Evolutionary conservation across 148 eudicot genomes (phyloP).

Genomic region (Drosera capensis): DNA sequence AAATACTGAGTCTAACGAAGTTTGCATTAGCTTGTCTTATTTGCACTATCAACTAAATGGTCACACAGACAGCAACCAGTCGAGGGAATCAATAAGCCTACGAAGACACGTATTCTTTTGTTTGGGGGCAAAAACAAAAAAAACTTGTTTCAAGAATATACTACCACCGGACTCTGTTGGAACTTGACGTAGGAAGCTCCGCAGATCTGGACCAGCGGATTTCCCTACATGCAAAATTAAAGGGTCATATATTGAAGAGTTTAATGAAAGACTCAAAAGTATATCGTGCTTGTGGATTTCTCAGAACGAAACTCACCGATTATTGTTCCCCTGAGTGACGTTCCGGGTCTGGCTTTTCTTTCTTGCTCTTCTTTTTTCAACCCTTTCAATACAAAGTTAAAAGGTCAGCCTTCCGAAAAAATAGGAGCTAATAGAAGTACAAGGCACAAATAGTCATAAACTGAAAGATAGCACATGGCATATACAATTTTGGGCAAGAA

Average conservation of each 20-base stretch:
- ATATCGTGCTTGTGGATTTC: conserved; percentile 7
- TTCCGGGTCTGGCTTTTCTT: conserved; percentile 40
- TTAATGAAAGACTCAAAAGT: conserved; percentile 3
- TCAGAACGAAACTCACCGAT: conserved; percentile 25
- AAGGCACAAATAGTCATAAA: background rate
- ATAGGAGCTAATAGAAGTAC: background rate
- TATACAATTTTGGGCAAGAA: background rate
- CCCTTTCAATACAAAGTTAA: conserved; percentile 19
- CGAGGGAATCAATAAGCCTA: background rate
- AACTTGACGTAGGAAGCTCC: conserved; percentile 66
- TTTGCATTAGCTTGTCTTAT: too few relatives aligned
- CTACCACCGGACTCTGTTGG: conserved; percentile 54
- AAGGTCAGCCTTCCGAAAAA: background rate
- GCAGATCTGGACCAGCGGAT: conserved; percentile 67
- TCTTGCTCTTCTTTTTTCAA: conserved; percentile 90
- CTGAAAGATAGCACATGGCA: too few relatives aligned
- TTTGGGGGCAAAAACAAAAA: background rate
- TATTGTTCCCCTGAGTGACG: conserved; percentile 13
- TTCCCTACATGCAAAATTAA: conserved; percentile 29
- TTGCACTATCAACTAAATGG: too few relatives aligned
- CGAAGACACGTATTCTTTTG: background rate
- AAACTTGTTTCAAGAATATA: too few relatives aligned
- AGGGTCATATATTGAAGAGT: conserved; percentile 3
- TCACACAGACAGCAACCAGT: too few relatives aligned
- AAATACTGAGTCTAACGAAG: too few relatives aligned